phyloP scores from a whole-genome alignment of 768 basidiomycete genomes.

The Favolaschia claudopus region DNA sequence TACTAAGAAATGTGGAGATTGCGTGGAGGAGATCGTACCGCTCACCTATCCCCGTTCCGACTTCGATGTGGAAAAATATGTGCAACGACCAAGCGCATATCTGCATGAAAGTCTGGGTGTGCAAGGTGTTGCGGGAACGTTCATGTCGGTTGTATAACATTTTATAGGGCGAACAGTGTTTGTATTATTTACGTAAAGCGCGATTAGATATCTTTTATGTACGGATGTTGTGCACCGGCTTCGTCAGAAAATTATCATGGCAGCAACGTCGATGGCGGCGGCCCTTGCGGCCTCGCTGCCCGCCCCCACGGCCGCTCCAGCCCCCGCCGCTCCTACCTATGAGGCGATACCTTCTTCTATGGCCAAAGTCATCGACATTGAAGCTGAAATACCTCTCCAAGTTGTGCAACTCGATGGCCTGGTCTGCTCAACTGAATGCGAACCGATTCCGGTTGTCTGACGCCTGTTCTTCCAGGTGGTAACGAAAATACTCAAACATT shows the following conservation, averaged over 20 bases:
- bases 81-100: background rate
- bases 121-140: conserved; percentile 3
- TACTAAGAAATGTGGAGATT: too few relatives aligned
- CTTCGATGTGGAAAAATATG: conserved; percentile 6
- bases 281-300: conserved; percentile 87
- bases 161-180: background rate
- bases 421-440: conserved; percentile 48
- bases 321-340: conserved; percentile 71
- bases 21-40: background rate
- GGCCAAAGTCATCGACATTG: conserved; percentile 93
- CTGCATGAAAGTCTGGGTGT: conserved; percentile 25
- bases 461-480: conserved; percentile 67
- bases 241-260: conserved; percentile 51
- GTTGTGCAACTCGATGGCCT: conserved; percentile 86
- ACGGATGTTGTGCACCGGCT: background rate
- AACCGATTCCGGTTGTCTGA: background rate
- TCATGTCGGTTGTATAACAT: conserved; percentile 12
- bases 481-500: conserved; percentile 93
- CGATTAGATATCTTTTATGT: background rate
- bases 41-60: conserved; percentile 20
- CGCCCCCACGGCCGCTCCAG: conserved; percentile 64
- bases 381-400: conserved; percentile 84
- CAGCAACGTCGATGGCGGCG: conserved; percentile 89
- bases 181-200: background rate
- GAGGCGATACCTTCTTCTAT: conserved; percentile 93